These are phyloP conservation scores for Carex scoparia DNA, from an alignment of 176 grass and related monocot species.

Conservation along the genomic window DNA sequence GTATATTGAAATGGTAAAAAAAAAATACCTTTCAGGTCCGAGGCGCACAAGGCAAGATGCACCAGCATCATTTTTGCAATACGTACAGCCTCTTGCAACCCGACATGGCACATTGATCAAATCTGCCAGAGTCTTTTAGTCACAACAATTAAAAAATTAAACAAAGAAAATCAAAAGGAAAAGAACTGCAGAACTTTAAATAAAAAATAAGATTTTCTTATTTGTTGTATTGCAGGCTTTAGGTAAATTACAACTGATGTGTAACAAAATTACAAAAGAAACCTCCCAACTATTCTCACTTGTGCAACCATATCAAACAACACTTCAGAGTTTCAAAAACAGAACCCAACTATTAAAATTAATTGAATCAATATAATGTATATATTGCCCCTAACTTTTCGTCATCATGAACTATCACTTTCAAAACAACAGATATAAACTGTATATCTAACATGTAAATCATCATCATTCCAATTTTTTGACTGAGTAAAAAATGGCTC, in stretches of 20 bases:
- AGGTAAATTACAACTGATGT: neutral
- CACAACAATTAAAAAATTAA: constrained; percentile 18
- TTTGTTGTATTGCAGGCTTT: neutral
- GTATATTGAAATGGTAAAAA: constrained; percentile 11
- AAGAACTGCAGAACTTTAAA: neutral
- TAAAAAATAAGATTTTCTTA: neutral
- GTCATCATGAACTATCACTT: neutral
- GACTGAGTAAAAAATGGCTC: neutral
- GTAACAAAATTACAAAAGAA: neutral
- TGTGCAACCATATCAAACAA: neutral
- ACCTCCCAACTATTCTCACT: neutral
- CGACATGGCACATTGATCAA: constrained; percentile 67
- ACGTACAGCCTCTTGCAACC: constrained; percentile 66
- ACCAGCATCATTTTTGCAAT: constrained; percentile 48
- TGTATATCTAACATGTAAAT: neutral
- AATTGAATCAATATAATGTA: neutral
- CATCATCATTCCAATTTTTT: neutral
- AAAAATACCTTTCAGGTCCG: constrained; percentile 48
- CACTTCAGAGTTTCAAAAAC: neutral
- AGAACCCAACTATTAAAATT: neutral
- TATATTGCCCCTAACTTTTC: neutral
- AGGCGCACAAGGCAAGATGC: constrained; percentile 73
- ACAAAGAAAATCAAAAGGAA: neutral
- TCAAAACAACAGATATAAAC: neutral
- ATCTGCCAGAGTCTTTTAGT: constrained; percentile 54